These are phyloP conservation scores for Crucibulum laeve DNA, from an alignment of 768 basidiomycete genomes.

Conservation along the genomic window DNA sequence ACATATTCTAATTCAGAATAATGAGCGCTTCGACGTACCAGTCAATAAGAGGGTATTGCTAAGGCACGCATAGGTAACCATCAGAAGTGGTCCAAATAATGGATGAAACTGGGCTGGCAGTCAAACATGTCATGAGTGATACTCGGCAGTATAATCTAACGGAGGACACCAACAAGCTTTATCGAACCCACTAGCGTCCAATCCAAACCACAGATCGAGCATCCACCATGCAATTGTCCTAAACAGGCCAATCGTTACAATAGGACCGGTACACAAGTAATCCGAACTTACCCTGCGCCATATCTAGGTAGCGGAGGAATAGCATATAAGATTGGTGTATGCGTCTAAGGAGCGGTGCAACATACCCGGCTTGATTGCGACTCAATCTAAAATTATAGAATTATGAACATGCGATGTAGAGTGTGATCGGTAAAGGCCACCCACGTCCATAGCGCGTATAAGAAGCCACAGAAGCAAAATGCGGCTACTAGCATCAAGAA, in stretches of 20 bases:
- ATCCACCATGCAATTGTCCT: constrained; percentile 89
- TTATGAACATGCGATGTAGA: background rate
- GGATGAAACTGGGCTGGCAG: constrained; percentile 71
- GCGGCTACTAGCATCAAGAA: constrained; percentile 81
- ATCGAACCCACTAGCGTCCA: constrained; percentile 89
- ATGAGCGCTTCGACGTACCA: constrained; percentile 33
- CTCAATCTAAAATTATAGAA: constrained; percentile 42
- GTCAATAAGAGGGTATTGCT: constrained; percentile 92
- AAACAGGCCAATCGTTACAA: constrained; percentile 3
- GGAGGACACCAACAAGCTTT: constrained; percentile 55
- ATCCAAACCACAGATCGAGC: constrained; percentile 91
- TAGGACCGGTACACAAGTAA: background rate
- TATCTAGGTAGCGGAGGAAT: constrained; percentile 17
- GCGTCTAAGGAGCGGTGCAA: constrained; percentile 3
- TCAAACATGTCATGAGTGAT: constrained; percentile 2
- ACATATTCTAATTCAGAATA: background rate
- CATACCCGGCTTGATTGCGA: constrained; percentile 55
- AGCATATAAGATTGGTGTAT: constrained; percentile 1
- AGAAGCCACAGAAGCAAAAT: constrained; percentile 89
- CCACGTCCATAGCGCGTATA: constrained; percentile 92
- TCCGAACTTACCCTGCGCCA: constrained; percentile 19
- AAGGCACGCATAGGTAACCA: constrained; percentile 87
- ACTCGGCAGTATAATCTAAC: background rate
- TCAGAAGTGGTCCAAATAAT: constrained; percentile 85
- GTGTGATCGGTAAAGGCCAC: constrained; percentile 22